Percentiles rank a stretch among this genome's conserved stretches.
Evolutionary conservation across 2,329 filamentous ascomycete genomes (phyloP).

Genomic region (Fusarium domesticum): DNA sequence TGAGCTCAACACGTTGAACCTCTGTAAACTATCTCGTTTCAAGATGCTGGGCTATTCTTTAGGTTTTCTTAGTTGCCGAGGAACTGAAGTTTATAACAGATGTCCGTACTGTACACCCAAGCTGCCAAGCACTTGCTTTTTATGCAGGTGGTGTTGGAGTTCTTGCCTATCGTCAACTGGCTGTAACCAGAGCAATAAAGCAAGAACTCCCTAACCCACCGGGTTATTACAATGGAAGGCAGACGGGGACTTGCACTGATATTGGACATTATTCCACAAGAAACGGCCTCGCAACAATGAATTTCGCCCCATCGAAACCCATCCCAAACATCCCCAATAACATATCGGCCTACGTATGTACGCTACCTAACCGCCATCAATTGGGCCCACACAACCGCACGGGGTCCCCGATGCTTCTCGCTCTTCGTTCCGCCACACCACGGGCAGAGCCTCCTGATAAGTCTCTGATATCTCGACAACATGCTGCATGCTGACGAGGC

Average conservation of each 20-base stretch:
- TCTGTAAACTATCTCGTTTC: neutral
- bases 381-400: slow-evolving; percentile 23
- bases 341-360: neutral
- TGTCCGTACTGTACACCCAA: no score
- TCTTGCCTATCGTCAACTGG: no score
- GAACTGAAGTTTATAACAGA: no score
- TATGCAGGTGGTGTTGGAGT: no score
- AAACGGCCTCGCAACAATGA: no score
- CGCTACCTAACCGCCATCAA: slow-evolving; percentile 1
- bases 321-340: neutral
- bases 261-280: neutral
- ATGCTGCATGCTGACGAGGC: no score
- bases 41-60: neutral
- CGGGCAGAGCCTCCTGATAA: slow-evolving; percentile 5
- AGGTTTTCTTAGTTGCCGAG: neutral
- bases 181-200: no score
- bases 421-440: slow-evolving; percentile 12
- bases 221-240: no score
- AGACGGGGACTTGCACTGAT: neutral
- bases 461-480: no score
- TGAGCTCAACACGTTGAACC: neutral
- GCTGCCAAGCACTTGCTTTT: no score
- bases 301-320: no score
- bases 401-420: slow-evolving; percentile 15
- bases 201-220: no score